Evolutionary conservation across 352 stramenopile genomes (phyloP).

Genomic region (Pythium scleroteichum): DNA sequence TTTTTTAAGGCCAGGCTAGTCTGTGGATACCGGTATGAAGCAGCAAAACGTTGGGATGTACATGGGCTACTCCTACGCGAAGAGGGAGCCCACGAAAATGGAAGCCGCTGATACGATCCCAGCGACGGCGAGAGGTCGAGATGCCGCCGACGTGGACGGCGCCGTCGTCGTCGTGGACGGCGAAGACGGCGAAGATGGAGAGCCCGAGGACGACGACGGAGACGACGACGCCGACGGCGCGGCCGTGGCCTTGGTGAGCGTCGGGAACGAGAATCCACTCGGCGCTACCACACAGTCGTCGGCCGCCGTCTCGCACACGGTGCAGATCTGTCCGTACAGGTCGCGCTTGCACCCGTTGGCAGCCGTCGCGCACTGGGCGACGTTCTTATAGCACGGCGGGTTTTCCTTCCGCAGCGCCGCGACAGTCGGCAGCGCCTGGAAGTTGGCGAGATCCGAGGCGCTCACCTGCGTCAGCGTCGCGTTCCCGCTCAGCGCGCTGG

Average conservation of each 20-base stretch:
- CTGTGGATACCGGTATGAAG: neutral
- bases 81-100: neutral
- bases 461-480: constrained; percentile 38
- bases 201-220: constrained; percentile 1
- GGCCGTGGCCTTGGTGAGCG: constrained; percentile 29
- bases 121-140: neutral
- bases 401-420: constrained; percentile 44
- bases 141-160: neutral
- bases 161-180: neutral
- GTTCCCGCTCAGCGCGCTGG: constrained; percentile 25
- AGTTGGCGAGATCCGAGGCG: constrained; percentile 31
- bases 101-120: neutral
- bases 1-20: too few species aligned
- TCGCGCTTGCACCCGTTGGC: constrained; percentile 59
- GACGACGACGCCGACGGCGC: constrained; percentile 9
- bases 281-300: constrained; percentile 32
- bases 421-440: constrained; percentile 50
- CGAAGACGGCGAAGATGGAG: neutral
- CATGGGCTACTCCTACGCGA: neutral
- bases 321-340: constrained; percentile 61
- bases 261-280: constrained; percentile 42
- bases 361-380: constrained; percentile 47
- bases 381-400: constrained; percentile 66
- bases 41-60: neutral
- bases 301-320: constrained; percentile 34